Conservation (phyloP, 768 basidiomycete species). For the Agaricus subrufescens region DNA sequence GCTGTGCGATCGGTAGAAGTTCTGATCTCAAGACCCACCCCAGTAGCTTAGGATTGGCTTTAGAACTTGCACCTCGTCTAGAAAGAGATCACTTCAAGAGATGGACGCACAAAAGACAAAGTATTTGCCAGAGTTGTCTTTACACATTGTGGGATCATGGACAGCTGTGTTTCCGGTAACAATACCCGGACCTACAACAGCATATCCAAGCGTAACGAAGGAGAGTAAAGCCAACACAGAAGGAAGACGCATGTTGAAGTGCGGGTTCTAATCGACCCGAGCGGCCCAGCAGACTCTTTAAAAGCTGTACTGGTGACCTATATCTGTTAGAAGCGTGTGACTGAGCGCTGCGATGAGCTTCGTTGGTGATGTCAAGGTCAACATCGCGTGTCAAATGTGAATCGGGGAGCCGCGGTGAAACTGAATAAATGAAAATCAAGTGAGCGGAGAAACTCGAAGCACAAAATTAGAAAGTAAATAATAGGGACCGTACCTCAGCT, state of each 20-base stretch:
- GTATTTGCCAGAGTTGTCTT: slow-evolving; percentile 39
- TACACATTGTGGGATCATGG: slow-evolving; percentile 48
- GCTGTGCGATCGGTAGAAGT: slow-evolving; percentile 43
- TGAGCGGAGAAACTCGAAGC: too few species aligned
- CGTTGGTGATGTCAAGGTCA: too few species aligned
- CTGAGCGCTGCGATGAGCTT: too few species aligned
- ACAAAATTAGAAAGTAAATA: too few species aligned
- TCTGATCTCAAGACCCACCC: slow-evolving; percentile 42
- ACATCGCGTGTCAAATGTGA: too few species aligned
- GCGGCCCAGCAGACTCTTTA: background rate
- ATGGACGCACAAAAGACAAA: slow-evolving; percentile 40
- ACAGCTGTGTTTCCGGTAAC: slow-evolving; percentile 39
- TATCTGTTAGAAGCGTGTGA: too few species aligned
- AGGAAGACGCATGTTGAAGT: slow-evolving; percentile 19
- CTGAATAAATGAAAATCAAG: too few species aligned
- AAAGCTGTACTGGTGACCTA: background rate
- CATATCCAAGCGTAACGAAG: slow-evolving; percentile 14
- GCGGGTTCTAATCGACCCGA: slow-evolving; percentile 37
- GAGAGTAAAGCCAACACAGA: slow-evolving; percentile 13
- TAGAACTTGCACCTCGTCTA: background rate
- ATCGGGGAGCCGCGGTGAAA: too few species aligned
- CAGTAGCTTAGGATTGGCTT: slow-evolving; percentile 28
- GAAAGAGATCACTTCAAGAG: background rate
- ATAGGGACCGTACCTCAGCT: background rate
- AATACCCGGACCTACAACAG: slow-evolving; percentile 29